These are phyloP conservation scores for Brassica nigra DNA, from an alignment of 345 rosid species.

Conservation along the genomic window DNA sequence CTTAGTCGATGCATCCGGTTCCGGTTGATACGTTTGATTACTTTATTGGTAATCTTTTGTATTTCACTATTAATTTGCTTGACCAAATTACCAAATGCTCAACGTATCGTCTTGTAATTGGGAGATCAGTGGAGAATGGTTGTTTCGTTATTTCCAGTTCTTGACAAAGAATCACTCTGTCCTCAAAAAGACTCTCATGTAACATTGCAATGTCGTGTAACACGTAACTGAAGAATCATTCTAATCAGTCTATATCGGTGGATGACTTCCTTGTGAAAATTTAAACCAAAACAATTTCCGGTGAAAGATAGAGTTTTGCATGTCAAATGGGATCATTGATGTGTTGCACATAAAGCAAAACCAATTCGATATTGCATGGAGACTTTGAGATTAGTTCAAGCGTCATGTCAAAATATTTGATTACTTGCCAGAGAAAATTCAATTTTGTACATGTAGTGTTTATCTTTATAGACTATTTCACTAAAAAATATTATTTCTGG, in stretches of 20 bases:
- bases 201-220: neutral
- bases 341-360: constrained; percentile 5
- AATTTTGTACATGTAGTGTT: neutral
- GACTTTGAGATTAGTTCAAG: neutral
- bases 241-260: constrained; percentile 1
- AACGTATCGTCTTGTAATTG: neutral
- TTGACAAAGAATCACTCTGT: neutral
- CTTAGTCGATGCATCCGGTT: neutral
- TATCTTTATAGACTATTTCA: neutral
- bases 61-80: neutral
- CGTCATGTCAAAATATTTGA: neutral
- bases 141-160: neutral
- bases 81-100: neutral
- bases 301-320: neutral
- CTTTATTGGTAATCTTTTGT: neutral
- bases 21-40: neutral
- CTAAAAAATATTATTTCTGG: neutral
- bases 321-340: neutral
- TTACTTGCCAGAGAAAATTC: neutral
- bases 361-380: neutral
- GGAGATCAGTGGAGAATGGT: constrained; percentile 5
- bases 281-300: neutral
- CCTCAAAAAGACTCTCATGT: neutral
- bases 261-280: neutral
- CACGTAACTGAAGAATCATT: neutral